Conservation (phyloP, 768 basidiomycete species). For the Tricholomella constricta region DNA sequence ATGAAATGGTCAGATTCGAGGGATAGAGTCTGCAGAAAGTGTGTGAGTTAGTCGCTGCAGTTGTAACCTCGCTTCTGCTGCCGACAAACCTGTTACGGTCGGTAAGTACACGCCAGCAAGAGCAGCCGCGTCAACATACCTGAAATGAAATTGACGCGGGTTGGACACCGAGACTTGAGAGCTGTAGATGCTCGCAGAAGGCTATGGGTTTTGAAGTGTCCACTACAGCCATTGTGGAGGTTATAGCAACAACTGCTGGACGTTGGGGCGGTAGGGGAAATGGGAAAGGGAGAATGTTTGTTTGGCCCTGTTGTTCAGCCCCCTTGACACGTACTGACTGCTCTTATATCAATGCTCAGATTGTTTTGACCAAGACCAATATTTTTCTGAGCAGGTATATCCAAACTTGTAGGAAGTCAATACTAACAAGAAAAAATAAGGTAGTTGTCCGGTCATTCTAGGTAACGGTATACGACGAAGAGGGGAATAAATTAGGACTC, state of each 20-base stretch:
- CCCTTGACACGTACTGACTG: not conserved
- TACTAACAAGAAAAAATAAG: no score
- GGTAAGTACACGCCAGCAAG: conserved; percentile 36
- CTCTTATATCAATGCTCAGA: no score
- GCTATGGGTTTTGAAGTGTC: conserved; percentile 77
- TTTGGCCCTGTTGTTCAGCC: conserved; percentile 16
- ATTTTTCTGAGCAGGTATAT: no score
- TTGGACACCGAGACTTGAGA: conserved; percentile 94
- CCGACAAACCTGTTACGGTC: conserved; percentile 32
- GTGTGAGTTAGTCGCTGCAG: conserved; percentile 1
- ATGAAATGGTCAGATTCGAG: conserved; percentile 98
- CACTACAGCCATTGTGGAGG: conserved; percentile 43
- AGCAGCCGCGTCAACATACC: conserved; percentile 53
- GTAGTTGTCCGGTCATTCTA: no score
- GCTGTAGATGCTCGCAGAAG: conserved; percentile 90
- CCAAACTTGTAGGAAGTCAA: no score
- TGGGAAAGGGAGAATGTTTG: conserved; percentile 4
- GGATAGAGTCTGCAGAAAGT: conserved; percentile 70
- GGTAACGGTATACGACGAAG: no score
- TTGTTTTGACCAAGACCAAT: no score
- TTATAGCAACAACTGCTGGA: conserved; percentile 16
- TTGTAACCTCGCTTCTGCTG: conserved; percentile 1
- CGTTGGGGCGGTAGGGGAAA: conserved; percentile 7
- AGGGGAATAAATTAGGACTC: no score
- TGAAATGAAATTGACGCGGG: conserved; percentile 98